phyloP scores from a whole-genome alignment of 2,329 filamentous ascomycete genomes.

The Claviceps sp. region DNA sequence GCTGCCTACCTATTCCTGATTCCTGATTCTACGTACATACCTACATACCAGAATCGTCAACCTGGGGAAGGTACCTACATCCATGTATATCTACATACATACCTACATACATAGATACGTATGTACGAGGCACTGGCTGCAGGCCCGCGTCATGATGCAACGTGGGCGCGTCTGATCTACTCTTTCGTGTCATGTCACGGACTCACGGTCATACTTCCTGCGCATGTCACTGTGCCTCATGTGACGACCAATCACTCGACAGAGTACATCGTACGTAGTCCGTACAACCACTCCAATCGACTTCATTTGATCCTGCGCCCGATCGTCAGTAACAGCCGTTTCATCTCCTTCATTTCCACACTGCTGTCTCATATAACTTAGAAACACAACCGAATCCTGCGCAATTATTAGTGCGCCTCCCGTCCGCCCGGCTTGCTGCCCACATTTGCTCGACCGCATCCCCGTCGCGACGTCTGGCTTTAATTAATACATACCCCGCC shows the following conservation, averaged over 20 bases:
- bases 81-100: too few relatives aligned
- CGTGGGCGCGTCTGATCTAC: too few relatives aligned
- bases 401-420: not conserved
- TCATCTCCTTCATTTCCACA: not conserved
- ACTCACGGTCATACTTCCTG: not conserved
- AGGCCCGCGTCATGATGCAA: too few relatives aligned
- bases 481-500: slow-evolving; percentile 4
- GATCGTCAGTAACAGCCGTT: not conserved
- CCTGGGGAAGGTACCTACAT: too few relatives aligned
- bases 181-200: too few relatives aligned
- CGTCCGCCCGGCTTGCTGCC: not conserved
- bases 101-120: too few relatives aligned
- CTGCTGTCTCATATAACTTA: not conserved
- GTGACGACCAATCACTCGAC: not conserved
- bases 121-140: too few relatives aligned
- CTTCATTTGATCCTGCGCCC: not conserved
- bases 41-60: too few relatives aligned
- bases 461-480: slow-evolving; percentile 1
- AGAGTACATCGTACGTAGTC: not conserved
- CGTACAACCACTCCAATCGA: not conserved
- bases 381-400: not conserved
- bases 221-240: not conserved
- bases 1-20: too few relatives aligned
- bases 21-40: too few relatives aligned
- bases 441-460: not conserved